These are phyloP conservation scores for Trichoderma koningiopsis DNA, from an alignment of 2,329 filamentous ascomycete species.

Conservation along the genomic window DNA sequence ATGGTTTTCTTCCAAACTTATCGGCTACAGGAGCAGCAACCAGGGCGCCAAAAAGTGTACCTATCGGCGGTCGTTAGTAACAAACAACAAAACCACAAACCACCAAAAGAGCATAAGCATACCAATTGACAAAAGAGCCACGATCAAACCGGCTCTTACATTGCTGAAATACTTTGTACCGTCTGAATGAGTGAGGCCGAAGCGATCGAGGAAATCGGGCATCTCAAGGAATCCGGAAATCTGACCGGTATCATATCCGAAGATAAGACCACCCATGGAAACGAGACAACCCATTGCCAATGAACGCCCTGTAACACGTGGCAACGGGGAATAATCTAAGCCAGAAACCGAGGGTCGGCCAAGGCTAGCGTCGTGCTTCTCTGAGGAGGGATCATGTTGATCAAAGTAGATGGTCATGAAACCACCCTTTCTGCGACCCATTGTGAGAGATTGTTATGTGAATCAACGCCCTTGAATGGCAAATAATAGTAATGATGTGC, in stretches of 20 bases:
- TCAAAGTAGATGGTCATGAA: constrained; percentile 45
- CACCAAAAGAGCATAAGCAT: too few relatives aligned
- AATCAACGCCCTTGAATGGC: constrained; percentile 13
- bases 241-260: constrained; percentile 56
- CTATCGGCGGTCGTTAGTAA: constrained; percentile 46
- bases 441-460: background rate
- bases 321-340: constrained; percentile 50
- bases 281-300: constrained; percentile 45
- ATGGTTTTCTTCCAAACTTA: constrained; percentile 61
- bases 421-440: constrained; percentile 27
- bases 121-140: constrained; percentile 36
- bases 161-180: constrained; percentile 51
- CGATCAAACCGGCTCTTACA: constrained; percentile 60
- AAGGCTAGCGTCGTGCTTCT: constrained; percentile 37
- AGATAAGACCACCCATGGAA: constrained; percentile 49
- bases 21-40: constrained; percentile 66
- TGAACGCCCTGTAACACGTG: constrained; percentile 43
- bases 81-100: too few relatives aligned
- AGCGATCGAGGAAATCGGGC: constrained; percentile 57
- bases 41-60: constrained; percentile 62
- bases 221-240: constrained; percentile 61
- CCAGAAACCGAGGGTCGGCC: constrained; percentile 40
- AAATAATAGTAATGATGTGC: background rate
- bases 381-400: constrained; percentile 45
- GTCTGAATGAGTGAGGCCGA: constrained; percentile 46